phyloP scores from a whole-genome alignment of 352 stramenopile genomes.

The Phytopythium ostracodes region DNA sequence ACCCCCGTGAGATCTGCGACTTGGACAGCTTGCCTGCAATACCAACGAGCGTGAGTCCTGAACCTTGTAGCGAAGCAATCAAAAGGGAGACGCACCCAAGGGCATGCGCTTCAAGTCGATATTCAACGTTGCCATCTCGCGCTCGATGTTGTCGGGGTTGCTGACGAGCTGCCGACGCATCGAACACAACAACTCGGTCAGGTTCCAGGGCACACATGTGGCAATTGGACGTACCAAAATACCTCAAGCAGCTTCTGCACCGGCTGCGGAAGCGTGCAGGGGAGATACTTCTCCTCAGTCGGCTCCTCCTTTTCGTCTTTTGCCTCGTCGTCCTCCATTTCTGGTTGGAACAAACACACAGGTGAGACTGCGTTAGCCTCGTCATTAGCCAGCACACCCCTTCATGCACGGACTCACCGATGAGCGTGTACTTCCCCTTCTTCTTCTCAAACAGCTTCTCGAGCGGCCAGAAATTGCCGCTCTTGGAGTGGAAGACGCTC shows the following conservation, averaged over 20 bases:
- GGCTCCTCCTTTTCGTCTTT: not conserved
- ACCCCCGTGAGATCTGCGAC: constrained; percentile 59
- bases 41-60: too few relatives aligned
- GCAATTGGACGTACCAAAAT: not conserved
- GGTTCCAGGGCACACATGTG: not conserved
- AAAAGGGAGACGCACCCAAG: constrained; percentile 17
- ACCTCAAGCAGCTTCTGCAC: constrained; percentile 46
- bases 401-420: constrained; percentile 27
- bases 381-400: not conserved
- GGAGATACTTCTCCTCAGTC: constrained; percentile 17
- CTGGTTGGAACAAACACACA: not conserved
- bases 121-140: constrained; percentile 44
- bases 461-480: constrained; percentile 59
- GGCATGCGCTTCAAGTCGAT: constrained; percentile 54
- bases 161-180: constrained; percentile 33
- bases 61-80: not conserved
- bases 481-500: constrained; percentile 51
- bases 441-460: constrained; percentile 35
- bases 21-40: constrained; percentile 48
- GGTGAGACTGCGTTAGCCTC: not conserved
- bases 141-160: constrained; percentile 35
- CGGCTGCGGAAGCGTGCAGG: constrained; percentile 24
- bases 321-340: not conserved
- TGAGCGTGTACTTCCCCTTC: constrained; percentile 57
- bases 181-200: constrained; percentile 3